These are phyloP conservation scores for Yamadazyma takamatsuzukensis DNA, from an alignment of 805 yeast genomes.

Conservation along the genomic window DNA sequence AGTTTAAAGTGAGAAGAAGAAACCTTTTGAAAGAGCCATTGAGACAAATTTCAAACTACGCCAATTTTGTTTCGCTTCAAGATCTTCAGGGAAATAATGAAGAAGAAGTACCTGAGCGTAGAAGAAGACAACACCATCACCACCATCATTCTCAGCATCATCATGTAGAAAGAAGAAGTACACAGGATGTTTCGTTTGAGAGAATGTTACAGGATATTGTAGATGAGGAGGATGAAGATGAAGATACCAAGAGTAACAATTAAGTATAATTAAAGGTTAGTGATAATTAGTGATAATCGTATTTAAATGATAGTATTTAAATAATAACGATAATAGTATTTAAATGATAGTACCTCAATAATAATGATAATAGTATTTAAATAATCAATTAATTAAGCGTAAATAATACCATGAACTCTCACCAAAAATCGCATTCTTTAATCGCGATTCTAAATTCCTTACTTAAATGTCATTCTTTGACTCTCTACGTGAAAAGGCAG, in stretches of 20 bases:
- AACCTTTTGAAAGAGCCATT: slow-evolving; percentile 25
- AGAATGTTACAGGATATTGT: slow-evolving; percentile 14
- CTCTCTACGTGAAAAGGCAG: slow-evolving; percentile 43
- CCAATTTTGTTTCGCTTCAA: slow-evolving; percentile 31
- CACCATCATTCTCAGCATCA: slow-evolving; percentile 5
- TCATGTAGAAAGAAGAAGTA: background rate
- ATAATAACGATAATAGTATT: too few relatives aligned
- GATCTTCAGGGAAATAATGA: slow-evolving; percentile 30
- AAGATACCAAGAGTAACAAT: too few relatives aligned
- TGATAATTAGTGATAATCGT: too few relatives aligned
- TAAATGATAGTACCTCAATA: too few relatives aligned
- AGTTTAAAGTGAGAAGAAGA: slow-evolving; percentile 46
- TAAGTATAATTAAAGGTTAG: too few relatives aligned
- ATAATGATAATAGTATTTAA: too few relatives aligned
- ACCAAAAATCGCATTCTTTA: background rate
- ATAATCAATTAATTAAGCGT: too few relatives aligned
- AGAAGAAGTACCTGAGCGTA: background rate
- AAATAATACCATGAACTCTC: too few relatives aligned
- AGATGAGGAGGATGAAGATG: slow-evolving; percentile 15
- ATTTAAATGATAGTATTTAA: too few relatives aligned
- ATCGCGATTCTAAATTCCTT: too few relatives aligned
- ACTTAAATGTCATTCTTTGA: slow-evolving; percentile 48
- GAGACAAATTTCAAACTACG: slow-evolving; percentile 38
- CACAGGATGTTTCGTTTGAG: slow-evolving; percentile 13
- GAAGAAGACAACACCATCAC: slow-evolving; percentile 5